These are phyloP conservation scores for Colletotrichum brevisporum DNA, from an alignment of 2,329 filamentous ascomycete species.

Conservation along the genomic window DNA sequence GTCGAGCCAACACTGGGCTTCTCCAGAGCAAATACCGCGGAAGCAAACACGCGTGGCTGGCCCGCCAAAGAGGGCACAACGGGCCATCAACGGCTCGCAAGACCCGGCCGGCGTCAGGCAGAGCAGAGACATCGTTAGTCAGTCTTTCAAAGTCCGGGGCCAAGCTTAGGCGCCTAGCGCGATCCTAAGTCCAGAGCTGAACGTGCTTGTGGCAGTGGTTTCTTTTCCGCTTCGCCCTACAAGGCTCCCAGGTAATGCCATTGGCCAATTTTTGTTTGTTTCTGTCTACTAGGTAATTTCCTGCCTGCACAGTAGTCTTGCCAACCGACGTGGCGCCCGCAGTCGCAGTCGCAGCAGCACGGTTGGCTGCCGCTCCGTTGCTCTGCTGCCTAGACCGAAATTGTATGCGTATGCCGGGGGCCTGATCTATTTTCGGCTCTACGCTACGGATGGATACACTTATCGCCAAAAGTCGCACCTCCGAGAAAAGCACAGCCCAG, in stretches of 20 bases:
- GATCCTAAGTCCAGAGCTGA: neutral
- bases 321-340: too few relatives aligned
- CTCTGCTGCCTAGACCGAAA: too few relatives aligned
- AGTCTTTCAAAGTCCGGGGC: neutral
- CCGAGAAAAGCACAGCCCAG: too few relatives aligned
- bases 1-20: too few relatives aligned
- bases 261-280: neutral
- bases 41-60: neutral
- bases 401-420: too few relatives aligned
- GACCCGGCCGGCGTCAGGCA: neutral
- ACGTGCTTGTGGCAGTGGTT: neutral
- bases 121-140: neutral
- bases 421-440: too few relatives aligned
- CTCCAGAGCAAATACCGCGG: neutral
- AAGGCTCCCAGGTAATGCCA: neutral
- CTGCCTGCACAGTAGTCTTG: too few relatives aligned
- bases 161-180: slow-evolving; percentile 14
- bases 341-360: too few relatives aligned
- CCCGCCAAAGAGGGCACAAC: neutral
- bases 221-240: neutral
- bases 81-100: neutral
- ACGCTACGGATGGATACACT: too few relatives aligned
- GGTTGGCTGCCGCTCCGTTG: too few relatives aligned
- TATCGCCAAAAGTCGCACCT: too few relatives aligned
- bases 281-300: too few relatives aligned